A percentile compares a stretch with the other conserved stretches of the same genome.
Conservation (phyloP, 2,329 filamentous ascomycete genomes). For the Colletotrichum sp. region DNA sequence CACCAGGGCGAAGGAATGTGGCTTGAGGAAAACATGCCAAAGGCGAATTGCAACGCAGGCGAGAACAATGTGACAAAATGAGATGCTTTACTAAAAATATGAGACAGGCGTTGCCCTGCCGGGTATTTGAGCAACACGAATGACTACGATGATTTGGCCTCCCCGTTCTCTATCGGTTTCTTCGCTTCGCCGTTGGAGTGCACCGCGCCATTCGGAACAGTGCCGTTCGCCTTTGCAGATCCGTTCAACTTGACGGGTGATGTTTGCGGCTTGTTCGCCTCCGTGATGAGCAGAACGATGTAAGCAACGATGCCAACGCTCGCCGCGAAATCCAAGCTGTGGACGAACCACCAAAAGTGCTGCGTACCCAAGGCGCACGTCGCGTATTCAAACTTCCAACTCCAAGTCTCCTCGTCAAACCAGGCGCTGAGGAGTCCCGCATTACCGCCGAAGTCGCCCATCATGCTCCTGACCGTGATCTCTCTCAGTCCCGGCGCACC, state of each 20-base stretch:
- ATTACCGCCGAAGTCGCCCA: constrained; percentile 95
- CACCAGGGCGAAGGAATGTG: not conserved
- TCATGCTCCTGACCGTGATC: constrained; percentile 96
- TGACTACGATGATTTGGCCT: constrained; percentile 7
- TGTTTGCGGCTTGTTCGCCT: not conserved
- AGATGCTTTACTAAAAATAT: constrained; percentile 1
- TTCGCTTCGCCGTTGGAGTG: not conserved
- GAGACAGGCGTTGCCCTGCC: constrained; percentile 19
- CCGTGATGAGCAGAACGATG: constrained; percentile 19
- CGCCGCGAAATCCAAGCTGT: constrained; percentile 70
- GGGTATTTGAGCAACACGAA: constrained; percentile 19
- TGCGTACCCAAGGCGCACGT: constrained; percentile 83
- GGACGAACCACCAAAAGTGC: constrained; percentile 93
- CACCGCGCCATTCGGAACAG: not conserved
- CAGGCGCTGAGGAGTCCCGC: constrained; percentile 87
- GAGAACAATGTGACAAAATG: constrained; percentile 9
- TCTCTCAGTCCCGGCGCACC: constrained; percentile 75
- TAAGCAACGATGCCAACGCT: constrained; percentile 35
- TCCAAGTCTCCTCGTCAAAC: constrained; percentile 76
- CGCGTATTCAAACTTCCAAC: constrained; percentile 83
- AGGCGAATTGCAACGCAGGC: not conserved
- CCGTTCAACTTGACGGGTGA: not conserved
- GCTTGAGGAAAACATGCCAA: not conserved
- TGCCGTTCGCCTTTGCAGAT: not conserved
- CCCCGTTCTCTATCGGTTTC: not conserved